Evolutionary conservation across 768 basidiomycete genomes (phyloP).

Genomic region (Lepiota venenata): DNA sequence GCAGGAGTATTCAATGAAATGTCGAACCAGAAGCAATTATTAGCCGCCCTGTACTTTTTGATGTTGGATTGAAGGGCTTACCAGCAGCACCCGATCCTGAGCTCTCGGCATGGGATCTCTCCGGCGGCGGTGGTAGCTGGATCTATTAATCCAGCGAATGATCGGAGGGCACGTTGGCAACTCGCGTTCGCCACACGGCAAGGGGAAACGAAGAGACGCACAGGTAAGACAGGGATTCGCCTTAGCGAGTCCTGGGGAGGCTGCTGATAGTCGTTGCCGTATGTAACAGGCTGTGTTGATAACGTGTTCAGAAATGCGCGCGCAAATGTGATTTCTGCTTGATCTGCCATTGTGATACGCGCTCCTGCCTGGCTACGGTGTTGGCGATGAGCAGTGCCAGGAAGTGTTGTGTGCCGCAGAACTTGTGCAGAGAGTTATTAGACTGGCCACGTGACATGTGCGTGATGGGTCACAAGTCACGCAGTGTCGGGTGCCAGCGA

Average conservation of each 20-base stretch:
- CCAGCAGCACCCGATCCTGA: conserved; percentile 3
- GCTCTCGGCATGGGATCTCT: neutral
- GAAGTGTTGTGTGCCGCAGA: no score
- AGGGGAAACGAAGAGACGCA: conserved; percentile 26
- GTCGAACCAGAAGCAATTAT: neutral
- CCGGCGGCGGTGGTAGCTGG: conserved; percentile 5
- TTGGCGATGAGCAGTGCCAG: neutral
- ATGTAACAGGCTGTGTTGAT: conserved; percentile 63
- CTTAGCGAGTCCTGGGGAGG: conserved; percentile 62
- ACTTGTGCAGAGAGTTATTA: no score
- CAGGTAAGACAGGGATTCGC: conserved; percentile 68
- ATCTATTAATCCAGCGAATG: neutral
- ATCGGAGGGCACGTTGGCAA: no score
- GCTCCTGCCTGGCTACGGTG: neutral
- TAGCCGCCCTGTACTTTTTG: neutral
- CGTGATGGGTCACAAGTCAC: neutral
- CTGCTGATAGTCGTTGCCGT: conserved; percentile 74
- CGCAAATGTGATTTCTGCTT: conserved; percentile 67
- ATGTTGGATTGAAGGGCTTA: neutral
- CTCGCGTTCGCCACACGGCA: neutral
- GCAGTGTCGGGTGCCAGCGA: conserved; percentile 1
- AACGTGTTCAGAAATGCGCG: conserved; percentile 63
- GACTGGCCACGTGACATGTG: neutral
- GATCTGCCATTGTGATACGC: conserved; percentile 32
- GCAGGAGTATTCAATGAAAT: neutral